phyloP scores from a whole-genome alignment of 192 early-diverging fungal genomes.

The Backusella australiensis region DNA sequence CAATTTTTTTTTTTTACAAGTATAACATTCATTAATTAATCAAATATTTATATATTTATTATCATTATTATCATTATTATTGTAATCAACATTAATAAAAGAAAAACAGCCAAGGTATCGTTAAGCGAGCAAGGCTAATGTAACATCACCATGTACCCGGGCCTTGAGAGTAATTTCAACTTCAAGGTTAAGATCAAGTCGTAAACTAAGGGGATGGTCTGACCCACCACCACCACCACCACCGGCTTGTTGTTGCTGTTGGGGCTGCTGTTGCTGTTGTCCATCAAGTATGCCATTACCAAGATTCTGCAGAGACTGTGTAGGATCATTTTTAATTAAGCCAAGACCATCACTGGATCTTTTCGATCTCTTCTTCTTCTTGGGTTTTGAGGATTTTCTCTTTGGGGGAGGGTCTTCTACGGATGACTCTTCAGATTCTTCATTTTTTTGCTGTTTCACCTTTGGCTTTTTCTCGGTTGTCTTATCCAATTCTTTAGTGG shows the following conservation, averaged over 20 bases:
- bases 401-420: background rate
- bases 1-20: too few relatives aligned
- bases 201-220: conserved; percentile 16
- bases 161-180: conserved; percentile 25
- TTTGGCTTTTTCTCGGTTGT: background rate
- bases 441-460: background rate
- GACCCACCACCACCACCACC: conserved; percentile 1
- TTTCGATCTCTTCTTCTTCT: conserved; percentile 9
- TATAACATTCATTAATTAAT: background rate
- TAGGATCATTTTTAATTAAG: conserved; percentile 5
- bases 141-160: conserved; percentile 24
- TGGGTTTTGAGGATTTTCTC: background rate
- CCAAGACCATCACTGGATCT: background rate
- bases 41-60: background rate
- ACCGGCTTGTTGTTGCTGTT: background rate
- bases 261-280: background rate
- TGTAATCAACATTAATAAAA: background rate
- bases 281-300: background rate
- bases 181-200: conserved; percentile 26
- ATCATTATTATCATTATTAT: background rate
- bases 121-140: conserved; percentile 21
- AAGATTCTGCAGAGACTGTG: background rate
- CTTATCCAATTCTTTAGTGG: conserved; percentile 8
- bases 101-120: background rate
- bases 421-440: conserved; percentile 1